These are phyloP conservation scores for Pseudogymnoascus sp. DNA, from an alignment of 2,329 filamentous ascomycete genomes.

Conservation along the genomic window DNA sequence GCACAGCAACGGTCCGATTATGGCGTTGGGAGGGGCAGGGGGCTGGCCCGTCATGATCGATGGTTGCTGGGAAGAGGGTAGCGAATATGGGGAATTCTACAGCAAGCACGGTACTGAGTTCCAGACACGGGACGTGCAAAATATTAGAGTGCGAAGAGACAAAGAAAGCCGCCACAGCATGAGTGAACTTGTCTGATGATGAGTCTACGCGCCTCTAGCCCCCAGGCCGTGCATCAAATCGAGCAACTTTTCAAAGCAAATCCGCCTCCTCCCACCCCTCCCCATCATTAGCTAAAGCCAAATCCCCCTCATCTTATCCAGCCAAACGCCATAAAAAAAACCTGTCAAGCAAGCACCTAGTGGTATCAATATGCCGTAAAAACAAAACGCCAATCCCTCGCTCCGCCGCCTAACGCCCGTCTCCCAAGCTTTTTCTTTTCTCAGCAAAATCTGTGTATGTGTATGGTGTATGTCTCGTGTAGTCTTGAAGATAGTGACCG, in stretches of 20 bases:
- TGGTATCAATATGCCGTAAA: conserved; percentile 1
- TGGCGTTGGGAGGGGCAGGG: not conserved
- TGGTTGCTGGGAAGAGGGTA: not conserved
- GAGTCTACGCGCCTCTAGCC: not conserved
- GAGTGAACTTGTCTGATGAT: not conserved
- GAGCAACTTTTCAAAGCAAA: not conserved
- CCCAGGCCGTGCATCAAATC: not conserved
- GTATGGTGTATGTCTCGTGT: conserved; percentile 7
- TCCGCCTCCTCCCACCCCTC: not conserved
- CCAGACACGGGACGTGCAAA: not conserved
- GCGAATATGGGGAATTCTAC: not conserved
- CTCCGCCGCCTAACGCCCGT: not conserved
- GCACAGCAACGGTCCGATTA: not conserved
- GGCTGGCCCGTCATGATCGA: too few relatives aligned
- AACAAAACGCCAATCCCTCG: not conserved
- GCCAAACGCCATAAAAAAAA: not conserved
- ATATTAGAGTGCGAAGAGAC: not conserved
- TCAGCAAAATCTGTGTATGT: not conserved
- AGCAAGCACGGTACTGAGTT: not conserved
- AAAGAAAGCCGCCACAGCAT: not conserved
- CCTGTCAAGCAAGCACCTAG: not conserved
- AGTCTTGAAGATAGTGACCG: not conserved
- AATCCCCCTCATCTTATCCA: not conserved
- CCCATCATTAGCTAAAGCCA: not conserved
- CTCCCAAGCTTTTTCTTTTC: not conserved